Base-by-base conservation (phyloP, 2,329 filamentous ascomycete genomes). In the Ilyonectria mors-panacis region DNA sequence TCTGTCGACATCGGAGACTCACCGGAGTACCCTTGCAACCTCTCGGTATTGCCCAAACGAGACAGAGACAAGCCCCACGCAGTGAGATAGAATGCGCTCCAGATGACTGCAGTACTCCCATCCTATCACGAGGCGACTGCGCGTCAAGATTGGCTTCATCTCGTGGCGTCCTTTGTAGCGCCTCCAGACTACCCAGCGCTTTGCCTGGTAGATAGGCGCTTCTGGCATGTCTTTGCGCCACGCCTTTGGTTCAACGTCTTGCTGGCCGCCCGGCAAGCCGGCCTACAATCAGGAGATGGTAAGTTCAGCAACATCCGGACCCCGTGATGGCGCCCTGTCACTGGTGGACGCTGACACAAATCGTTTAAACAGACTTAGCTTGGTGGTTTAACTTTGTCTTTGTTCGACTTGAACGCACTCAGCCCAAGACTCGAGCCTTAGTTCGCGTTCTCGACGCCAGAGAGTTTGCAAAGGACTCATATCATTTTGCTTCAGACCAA, bases 191-290 rank as follows among this genome's bases (percentile, higher is more conserved):
- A 85, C 70, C 72, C 79, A 26, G 76, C 77, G 8, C 82, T 88
- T 48, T 88, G 85, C 72, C 82, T 83, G 42, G 87, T 89, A 10
- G 84, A 80, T 54, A 77, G 72, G 45, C 82, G 79, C 10, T 88
- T 87, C 70, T 83, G 85, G 78, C 63, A 70, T 47, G 76, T 83
- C 21, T 89, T 90, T 72, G 84, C 84, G 5, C 85, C 86, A 21
- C 82, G 80, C 5, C 77, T 89, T 19, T 90, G 87, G 88, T 79
- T 80, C 67, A 83, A 89, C 71, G 81, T 87, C 12, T 73, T 88
- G 19, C 72, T 77, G 19, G 75, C 80, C 1, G 79, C 80, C 26
- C 79, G 81, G 66, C 74, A 68, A 1, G 76, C 83, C 9, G 82
- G 83, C 6, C 73, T 86, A 26, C 80, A 84, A 63, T 81, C 82